phyloP scores from a whole-genome alignment of 2,329 filamentous ascomycete genomes.

The Escovopsis weberi region DNA sequence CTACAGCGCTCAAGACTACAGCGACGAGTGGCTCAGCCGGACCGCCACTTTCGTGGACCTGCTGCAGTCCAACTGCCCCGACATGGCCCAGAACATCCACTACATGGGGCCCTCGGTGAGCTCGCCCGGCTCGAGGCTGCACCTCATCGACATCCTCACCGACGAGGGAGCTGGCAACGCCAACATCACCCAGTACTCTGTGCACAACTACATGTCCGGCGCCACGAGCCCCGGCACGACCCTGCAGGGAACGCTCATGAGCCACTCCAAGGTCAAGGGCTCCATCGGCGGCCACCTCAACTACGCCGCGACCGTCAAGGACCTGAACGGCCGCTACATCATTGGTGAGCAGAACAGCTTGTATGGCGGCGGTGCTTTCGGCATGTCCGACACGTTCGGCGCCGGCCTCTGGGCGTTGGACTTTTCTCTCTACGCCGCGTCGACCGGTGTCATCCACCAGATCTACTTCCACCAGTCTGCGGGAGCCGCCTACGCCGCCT shows the following conservation, averaged over 20 bases:
- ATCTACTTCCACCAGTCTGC: conserved; percentile 27
- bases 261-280: conserved; percentile 20
- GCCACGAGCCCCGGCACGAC: conserved; percentile 22
- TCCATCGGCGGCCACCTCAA: conserved; percentile 14
- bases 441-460: conserved; percentile 18
- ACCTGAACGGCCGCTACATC: conserved; percentile 21
- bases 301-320: conserved; percentile 11
- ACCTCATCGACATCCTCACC: conserved; percentile 15
- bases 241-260: conserved; percentile 22
- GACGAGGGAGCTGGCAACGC: conserved; percentile 11
- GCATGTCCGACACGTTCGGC: conserved; percentile 31
- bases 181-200: conserved; percentile 10
- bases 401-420: conserved; percentile 35
- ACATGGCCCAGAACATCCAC: conserved; percentile 5
- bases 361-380: conserved; percentile 22
- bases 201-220: conserved; percentile 18
- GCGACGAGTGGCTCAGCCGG: conserved; percentile 9
- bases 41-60: conserved; percentile 7
- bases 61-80: conserved; percentile 7
- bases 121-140: conserved; percentile 7
- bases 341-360: conserved; percentile 34
- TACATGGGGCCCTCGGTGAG: conserved; percentile 10
- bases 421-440: conserved; percentile 24
- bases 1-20: conserved; percentile 8
- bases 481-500: conserved; percentile 11